A percentile compares a stretch with the other conserved stretches of the same genome.
These are phyloP conservation scores for Xerocomus amazonicus DNA, from an alignment of 1,284 basidiomycete species.

Conservation along the genomic window DNA sequence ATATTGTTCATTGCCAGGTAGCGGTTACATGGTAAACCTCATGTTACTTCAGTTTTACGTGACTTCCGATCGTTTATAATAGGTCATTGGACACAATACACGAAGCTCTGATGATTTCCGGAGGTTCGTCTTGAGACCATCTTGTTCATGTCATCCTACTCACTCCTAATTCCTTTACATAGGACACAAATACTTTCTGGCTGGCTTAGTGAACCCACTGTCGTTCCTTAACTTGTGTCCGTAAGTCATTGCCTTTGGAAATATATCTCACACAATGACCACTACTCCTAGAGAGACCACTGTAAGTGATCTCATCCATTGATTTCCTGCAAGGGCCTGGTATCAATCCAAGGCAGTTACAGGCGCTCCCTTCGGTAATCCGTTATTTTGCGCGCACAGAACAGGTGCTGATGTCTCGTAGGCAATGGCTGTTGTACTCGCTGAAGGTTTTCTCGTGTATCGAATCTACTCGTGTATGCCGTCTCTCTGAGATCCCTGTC, in stretches of 20 bases:
- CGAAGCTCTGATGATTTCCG: not conserved
- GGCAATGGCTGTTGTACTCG: not conserved
- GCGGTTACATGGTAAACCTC: constrained; percentile 2
- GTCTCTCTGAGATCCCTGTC: not conserved
- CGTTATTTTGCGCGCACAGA: not conserved
- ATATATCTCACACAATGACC: too few species aligned
- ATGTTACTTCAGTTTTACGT: not conserved
- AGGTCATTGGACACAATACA: constrained; percentile 12
- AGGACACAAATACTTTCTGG: too few species aligned
- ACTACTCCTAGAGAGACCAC: too few species aligned
- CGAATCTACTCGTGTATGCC: constrained; percentile 16
- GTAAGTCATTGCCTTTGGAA: too few species aligned
- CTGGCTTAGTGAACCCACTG: too few species aligned
- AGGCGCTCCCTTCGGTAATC: constrained; percentile 4
- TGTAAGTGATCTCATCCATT: too few species aligned
- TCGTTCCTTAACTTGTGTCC: too few species aligned
- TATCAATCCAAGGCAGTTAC: constrained; percentile 3
- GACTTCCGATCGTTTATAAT: not conserved
- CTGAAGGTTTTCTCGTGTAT: constrained; percentile 12
- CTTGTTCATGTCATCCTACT: too few species aligned
- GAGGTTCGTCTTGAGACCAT: too few species aligned
- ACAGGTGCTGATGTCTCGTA: not conserved
- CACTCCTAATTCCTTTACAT: too few species aligned
- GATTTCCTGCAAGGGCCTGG: too few species aligned
- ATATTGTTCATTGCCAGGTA: constrained; percentile 1